Evolutionary conservation across 192 early-diverging fungal species (phyloP), one percentile per base, ranked within the genome.

Genomic region (Entomortierella lignicola): DNA sequence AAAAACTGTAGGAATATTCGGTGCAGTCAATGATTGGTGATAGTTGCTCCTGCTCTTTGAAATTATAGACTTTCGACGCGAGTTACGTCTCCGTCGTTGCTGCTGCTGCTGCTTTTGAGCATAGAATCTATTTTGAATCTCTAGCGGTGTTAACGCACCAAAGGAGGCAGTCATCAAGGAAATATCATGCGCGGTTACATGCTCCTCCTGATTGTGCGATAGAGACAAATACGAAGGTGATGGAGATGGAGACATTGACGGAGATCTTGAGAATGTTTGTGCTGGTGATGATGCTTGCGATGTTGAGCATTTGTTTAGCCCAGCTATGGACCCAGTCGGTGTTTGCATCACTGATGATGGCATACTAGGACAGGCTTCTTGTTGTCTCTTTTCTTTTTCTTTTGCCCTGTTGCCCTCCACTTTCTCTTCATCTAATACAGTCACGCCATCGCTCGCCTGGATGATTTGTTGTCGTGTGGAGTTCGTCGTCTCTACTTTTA

Each of bases 101-200:
- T 57, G 55, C 39, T 41, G 47, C 11, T 65, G 54, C 10, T 57
- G 39, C 13, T 29, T 25, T n/a, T 54, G 30, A 30, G 30, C 23
- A 60, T 71, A 71, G 0, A 62, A 15, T 43, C 53, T 52, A 17
- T 39, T 55, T 34, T 71, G 69, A n/a, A 71, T 71, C 60, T 71
- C 69, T 10, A 56, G 52, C 18, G 69, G 69, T 2, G 69, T 71
- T 11, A 71, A 23, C 13, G 69, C 69, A 18, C 53, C 52, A 17
- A 71, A 32, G 4, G 69, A 71, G 18, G 41, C 51, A 44, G 55
- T 68, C 23, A 44, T 59, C 31, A 58, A 47, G 0, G 69, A 61
- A 31, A 71, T 71, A 34, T 71, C 69, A 8, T 71, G 52, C 2
- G 69, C 53, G 10, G 58, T 71, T 34, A 54, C 27, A 30, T 29